phyloP scores from a whole-genome alignment of 1,284 basidiomycete genomes.

The Ceratobasidium sp. region DNA sequence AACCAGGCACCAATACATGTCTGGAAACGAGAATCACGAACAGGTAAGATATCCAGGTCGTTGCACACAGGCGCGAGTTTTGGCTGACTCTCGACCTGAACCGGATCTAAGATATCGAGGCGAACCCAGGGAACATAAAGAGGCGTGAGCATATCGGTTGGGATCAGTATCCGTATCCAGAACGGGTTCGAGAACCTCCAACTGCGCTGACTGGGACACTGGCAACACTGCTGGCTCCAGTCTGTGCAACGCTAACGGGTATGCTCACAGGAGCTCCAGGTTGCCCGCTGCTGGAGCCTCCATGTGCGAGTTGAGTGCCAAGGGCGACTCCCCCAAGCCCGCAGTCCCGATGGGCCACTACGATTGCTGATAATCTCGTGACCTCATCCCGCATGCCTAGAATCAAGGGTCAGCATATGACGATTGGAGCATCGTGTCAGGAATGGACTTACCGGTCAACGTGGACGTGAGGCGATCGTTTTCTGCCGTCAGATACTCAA shows the following conservation, averaged over 20 bases:
- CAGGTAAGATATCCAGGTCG: slow-evolving; percentile 31
- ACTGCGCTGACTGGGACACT: slow-evolving; percentile 39
- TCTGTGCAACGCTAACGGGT: slow-evolving; percentile 47
- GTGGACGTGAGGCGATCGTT: slow-evolving; percentile 91
- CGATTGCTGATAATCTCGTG: slow-evolving; percentile 78
- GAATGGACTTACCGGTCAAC: slow-evolving; percentile 43
- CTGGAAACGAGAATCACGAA: slow-evolving; percentile 33
- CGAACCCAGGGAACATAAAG: slow-evolving; percentile 3
- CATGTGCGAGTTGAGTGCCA: slow-evolving; percentile 41
- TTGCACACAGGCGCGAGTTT: neutral
- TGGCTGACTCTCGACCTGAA: slow-evolving; percentile 27
- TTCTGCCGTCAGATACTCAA: slow-evolving; percentile 90
- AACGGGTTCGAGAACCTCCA: slow-evolving; percentile 41
- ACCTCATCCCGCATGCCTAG: slow-evolving; percentile 84
- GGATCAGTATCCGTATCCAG: slow-evolving; percentile 42
- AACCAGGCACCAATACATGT: slow-evolving; percentile 33
- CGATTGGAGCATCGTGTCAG: slow-evolving; percentile 58
- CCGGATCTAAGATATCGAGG: slow-evolving; percentile 31
- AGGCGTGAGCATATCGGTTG: slow-evolving; percentile 7
- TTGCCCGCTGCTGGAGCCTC: slow-evolving; percentile 16
- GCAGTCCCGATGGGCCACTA: slow-evolving; percentile 64
- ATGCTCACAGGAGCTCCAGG: slow-evolving; percentile 48
- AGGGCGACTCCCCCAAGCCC: slow-evolving; percentile 50
- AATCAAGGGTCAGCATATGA: slow-evolving; percentile 60
- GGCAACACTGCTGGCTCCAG: slow-evolving; percentile 25